A percentile compares a stretch with the other conserved stretches of the same genome.
Evolutionary conservation across 1,284 basidiomycete genomes (phyloP).

Genomic region (Ustilago bromivora): DNA sequence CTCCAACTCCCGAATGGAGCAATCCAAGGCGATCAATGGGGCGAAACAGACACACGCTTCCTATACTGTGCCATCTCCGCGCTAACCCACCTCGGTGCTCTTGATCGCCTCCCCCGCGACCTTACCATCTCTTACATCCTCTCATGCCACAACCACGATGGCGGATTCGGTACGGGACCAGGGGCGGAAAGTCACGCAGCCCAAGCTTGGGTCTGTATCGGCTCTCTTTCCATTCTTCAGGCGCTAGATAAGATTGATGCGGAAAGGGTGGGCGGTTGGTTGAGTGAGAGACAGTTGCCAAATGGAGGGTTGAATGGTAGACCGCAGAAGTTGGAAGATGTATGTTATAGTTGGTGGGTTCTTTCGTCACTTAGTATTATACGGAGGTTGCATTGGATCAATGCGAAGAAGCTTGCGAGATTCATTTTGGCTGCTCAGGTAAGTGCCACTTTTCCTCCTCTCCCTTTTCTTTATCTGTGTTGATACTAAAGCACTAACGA

Average conservation of each 20-base stretch:
- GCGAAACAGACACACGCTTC: conserved; percentile 93
- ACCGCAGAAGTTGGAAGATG: conserved; percentile 97
- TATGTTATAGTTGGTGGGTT: conserved; percentile 98
- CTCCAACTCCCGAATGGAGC: conserved; percentile 79
- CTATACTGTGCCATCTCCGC: conserved; percentile 85
- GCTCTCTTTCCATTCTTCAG: conserved; percentile 86
- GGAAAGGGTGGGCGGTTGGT: conserved; percentile 84
- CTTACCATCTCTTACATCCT: conserved; percentile 80
- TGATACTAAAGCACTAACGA: background rate
- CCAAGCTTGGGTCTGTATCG: conserved; percentile 92
- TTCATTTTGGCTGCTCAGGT: conserved; percentile 94
- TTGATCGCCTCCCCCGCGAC: conserved; percentile 73
- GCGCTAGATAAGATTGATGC: conserved; percentile 74
- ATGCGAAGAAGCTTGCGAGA: conserved; percentile 79
- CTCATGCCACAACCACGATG: conserved; percentile 91
- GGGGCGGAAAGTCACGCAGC: conserved; percentile 93
- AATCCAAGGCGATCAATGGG: conserved; percentile 89
- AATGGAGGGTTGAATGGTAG: conserved; percentile 94
- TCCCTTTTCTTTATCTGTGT: no score
- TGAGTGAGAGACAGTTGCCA: conserved; percentile 90
- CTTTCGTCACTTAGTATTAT: conserved; percentile 88
- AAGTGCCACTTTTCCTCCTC: conserved; percentile 40
- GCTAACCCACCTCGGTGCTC: conserved; percentile 79
- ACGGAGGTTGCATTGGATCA: conserved; percentile 88
- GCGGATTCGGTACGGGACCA: conserved; percentile 85